phyloP scores from a whole-genome alignment of 2,329 filamentous ascomycete genomes.

The Fusarium verrucosum region DNA sequence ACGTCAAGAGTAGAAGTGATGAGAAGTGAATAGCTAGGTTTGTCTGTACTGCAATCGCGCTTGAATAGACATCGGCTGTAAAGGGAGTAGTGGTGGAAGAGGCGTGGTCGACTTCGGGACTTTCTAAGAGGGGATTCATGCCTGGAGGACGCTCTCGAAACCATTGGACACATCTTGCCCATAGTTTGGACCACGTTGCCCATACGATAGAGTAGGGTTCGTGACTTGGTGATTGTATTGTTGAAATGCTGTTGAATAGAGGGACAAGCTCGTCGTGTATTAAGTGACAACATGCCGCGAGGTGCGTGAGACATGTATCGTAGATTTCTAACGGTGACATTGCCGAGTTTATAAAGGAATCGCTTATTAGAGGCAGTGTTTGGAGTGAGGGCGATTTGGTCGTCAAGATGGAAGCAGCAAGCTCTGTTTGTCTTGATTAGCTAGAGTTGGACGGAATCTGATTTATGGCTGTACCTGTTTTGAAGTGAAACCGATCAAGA shows the following conservation, averaged over 20 bases:
- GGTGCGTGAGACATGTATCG: not conserved
- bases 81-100: not conserved
- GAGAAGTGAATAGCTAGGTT: slow-evolving; percentile 11
- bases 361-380: not conserved
- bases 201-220: slow-evolving; percentile 6
- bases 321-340: not conserved
- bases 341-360: not conserved
- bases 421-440: not conserved
- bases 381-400: not conserved
- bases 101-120: slow-evolving; percentile 1
- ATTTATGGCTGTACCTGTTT: not conserved
- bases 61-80: slow-evolving; percentile 20
- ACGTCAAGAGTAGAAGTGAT: slow-evolving; percentile 1
- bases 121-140: slow-evolving; percentile 10
- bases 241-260: not conserved
- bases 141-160: slow-evolving; percentile 16
- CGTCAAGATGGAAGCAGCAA: slow-evolving; percentile 11
- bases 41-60: slow-evolving; percentile 6
- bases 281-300: slow-evolving; percentile 8
- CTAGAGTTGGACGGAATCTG: accelerated
- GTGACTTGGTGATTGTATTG: slow-evolving; percentile 9
- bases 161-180: slow-evolving; percentile 14
- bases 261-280: slow-evolving; percentile 6
- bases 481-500: slow-evolving; percentile 8
- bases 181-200: slow-evolving; percentile 16